phyloP scores from a whole-genome alignment of 164 flowering plant genomes.

The Tetracentron sinense region DNA sequence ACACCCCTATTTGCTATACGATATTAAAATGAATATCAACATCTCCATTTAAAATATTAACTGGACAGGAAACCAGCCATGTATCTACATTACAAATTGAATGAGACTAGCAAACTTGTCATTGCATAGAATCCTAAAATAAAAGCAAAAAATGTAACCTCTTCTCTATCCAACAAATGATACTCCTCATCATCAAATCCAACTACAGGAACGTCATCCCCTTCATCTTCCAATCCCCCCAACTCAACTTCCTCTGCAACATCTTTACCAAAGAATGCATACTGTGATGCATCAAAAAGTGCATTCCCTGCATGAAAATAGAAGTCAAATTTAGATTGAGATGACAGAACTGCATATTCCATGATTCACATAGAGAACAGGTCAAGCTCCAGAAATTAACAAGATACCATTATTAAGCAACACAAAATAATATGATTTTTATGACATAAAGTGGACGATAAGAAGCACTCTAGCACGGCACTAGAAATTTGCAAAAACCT shows the following conservation, averaged over 20 bases:
- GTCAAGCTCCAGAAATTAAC: too few species aligned
- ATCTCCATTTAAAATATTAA: too few species aligned
- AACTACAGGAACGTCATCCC: constrained; percentile 27
- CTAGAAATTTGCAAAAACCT: too few species aligned
- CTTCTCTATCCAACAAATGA: constrained; percentile 39
- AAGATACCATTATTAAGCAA: too few species aligned
- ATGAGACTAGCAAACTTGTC: background rate
- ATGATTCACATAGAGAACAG: too few species aligned
- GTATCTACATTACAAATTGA: background rate
- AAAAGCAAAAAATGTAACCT: constrained; percentile 28
- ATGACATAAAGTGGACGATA: background rate
- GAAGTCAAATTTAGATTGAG: background rate
- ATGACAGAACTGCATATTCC: background rate
- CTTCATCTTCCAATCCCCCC: constrained; percentile 65
- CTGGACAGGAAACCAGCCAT: background rate
- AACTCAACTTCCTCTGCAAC: constrained; percentile 57
- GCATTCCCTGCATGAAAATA: constrained; percentile 28
- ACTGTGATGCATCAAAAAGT: constrained; percentile 74
- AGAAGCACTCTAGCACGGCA: background rate
- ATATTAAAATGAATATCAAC: too few species aligned
- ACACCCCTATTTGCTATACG: too few species aligned
- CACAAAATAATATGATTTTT: background rate
- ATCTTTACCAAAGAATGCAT: constrained; percentile 68
- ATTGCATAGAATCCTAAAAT: background rate
- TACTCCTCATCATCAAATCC: constrained; percentile 45